A percentile compares a stretch with the other conserved stretches of the same genome.
These are phyloP conservation scores for Galerina sulciceps DNA, from an alignment of 768 basidiomycete species.

Conservation along the genomic window DNA sequence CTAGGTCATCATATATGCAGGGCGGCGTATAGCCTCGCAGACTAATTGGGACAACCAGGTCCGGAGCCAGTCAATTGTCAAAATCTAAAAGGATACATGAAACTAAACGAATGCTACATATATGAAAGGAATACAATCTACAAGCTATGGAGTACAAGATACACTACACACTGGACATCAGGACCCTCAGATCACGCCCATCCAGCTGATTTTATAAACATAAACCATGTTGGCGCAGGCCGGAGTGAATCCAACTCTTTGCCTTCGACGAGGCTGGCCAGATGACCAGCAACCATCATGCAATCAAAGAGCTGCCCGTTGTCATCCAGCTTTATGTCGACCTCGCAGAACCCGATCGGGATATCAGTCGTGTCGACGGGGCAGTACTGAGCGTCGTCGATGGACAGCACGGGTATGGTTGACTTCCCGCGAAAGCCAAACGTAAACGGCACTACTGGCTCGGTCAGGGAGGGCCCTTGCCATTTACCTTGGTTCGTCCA, in stretches of 20 bases:
- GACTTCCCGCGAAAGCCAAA: background rate
- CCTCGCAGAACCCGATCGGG: slow-evolving; percentile 15
- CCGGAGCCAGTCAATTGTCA: too few species aligned
- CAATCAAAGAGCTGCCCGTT: slow-evolving; percentile 12
- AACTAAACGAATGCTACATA: too few species aligned
- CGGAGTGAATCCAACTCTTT: slow-evolving; percentile 12
- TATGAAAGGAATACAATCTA: too few species aligned
- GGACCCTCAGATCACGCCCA: too few species aligned
- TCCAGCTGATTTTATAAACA: slow-evolving; percentile 17
- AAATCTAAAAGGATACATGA: too few species aligned
- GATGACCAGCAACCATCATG: slow-evolving; percentile 22
- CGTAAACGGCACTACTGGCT: background rate
- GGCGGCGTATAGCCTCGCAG: too few species aligned
- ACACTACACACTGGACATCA: too few species aligned
- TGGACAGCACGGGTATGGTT: background rate
- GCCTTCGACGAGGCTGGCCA: slow-evolving; percentile 9
- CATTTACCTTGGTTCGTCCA: slow-evolving; percentile 19
- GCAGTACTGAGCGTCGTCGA: slow-evolving; percentile 10
- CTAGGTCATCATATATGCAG: too few species aligned
- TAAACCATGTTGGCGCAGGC: slow-evolving; percentile 24
- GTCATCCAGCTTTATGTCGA: slow-evolving; percentile 14
- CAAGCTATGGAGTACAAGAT: too few species aligned
- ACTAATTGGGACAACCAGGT: too few species aligned
- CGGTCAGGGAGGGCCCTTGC: slow-evolving; percentile 11
- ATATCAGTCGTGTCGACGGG: slow-evolving; percentile 2